Evolutionary conservation across 1,284 basidiomycete species (phyloP).

Genomic region (Cryptococcus hybrid): DNA sequence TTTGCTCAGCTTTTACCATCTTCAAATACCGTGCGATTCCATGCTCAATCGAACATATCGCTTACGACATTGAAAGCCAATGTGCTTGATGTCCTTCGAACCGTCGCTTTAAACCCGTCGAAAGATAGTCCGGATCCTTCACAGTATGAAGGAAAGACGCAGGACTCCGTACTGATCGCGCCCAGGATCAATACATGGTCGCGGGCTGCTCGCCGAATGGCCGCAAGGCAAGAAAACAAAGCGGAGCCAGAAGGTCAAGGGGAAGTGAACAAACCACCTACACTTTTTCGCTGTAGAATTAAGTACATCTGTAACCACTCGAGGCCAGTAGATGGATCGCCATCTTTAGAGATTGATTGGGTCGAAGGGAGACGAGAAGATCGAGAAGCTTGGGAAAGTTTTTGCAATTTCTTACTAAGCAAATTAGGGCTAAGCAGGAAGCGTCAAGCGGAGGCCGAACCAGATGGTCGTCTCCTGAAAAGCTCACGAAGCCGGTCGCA

Average conservation of each 20-base stretch:
- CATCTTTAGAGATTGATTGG: constrained; percentile 53
- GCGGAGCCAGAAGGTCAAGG: background rate
- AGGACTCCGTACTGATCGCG: constrained; percentile 31
- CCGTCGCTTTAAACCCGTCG: constrained; percentile 6
- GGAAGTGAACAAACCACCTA: background rate
- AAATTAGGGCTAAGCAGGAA: constrained; percentile 42
- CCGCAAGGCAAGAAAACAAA: constrained; percentile 50
- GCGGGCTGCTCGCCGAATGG: constrained; percentile 57
- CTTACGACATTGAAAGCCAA: constrained; percentile 45
- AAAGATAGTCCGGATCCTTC: background rate
- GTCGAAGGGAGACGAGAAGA: constrained; percentile 55
- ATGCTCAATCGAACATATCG: constrained; percentile 37
- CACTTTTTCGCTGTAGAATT: background rate
- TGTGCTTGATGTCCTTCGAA: constrained; percentile 17
- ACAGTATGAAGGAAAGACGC: background rate
- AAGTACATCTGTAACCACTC: background rate
- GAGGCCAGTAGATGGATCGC: background rate
- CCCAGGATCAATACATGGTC: constrained; percentile 65
- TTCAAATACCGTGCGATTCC: constrained; percentile 37
- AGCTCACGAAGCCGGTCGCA: background rate
- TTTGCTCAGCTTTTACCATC: constrained; percentile 56
- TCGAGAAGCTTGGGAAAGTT: constrained; percentile 55
- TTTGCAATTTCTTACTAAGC: constrained; percentile 60
- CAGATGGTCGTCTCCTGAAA: too few species aligned
- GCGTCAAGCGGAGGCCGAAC: background rate